Evolutionary conservation across 1,284 basidiomycete genomes (phyloP).

Genomic region (Sanghuangporus sanghuang): DNA sequence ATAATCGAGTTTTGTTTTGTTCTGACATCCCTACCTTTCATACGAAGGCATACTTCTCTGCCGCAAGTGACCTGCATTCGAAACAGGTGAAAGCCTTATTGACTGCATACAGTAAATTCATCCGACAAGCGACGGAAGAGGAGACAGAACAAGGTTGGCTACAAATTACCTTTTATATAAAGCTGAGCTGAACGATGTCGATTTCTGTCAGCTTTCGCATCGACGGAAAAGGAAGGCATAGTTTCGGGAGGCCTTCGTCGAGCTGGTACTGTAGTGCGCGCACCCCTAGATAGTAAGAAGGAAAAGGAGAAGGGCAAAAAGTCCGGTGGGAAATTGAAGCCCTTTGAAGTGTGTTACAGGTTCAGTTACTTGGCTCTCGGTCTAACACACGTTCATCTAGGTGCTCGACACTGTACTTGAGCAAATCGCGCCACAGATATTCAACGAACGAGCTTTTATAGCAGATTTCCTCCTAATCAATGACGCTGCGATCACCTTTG

Average conservation of each 20-base stretch:
- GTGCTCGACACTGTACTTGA: constrained; percentile 73
- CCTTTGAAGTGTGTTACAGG: constrained; percentile 53
- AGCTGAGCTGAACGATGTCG: not conserved
- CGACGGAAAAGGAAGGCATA: constrained; percentile 34
- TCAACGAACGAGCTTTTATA: constrained; percentile 85
- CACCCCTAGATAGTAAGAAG: constrained; percentile 53
- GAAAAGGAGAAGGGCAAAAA: constrained; percentile 44
- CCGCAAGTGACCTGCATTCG: constrained; percentile 74
- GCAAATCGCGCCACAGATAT: constrained; percentile 73
- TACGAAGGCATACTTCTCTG: constrained; percentile 79
- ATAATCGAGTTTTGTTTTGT: constrained; percentile 1
- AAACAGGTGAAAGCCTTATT: constrained; percentile 78
- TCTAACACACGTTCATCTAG: constrained; percentile 32
- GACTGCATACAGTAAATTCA: constrained; percentile 47
- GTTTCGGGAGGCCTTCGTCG: constrained; percentile 60
- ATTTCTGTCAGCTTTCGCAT: constrained; percentile 34
- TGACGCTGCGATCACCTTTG: constrained; percentile 86
- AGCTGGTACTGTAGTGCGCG: constrained; percentile 70
- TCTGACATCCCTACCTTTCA: not conserved
- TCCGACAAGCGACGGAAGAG: constrained; percentile 69
- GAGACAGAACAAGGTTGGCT: constrained; percentile 59
- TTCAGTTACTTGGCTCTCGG: not conserved
- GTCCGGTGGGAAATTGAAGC: constrained; percentile 53
- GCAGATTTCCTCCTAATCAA: constrained; percentile 90
- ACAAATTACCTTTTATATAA: not conserved